These are phyloP conservation scores for Globisporangium camurandrum DNA, from an alignment of 352 stramenopile species.

Conservation along the genomic window DNA sequence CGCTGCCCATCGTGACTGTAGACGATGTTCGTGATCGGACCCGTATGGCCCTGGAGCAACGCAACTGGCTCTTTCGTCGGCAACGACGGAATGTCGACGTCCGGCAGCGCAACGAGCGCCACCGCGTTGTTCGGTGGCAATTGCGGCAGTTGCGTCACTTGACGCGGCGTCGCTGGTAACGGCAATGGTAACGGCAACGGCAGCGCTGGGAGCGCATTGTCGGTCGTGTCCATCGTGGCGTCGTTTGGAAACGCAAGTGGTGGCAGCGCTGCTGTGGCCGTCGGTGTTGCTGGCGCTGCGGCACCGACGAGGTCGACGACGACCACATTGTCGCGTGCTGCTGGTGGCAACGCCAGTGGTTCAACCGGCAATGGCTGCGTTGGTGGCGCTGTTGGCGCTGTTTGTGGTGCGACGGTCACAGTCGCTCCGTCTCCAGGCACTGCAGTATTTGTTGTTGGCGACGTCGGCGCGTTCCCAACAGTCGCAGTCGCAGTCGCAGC, in stretches of 20 bases:
- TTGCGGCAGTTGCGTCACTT: slow-evolving; percentile 39
- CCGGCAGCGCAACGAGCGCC: slow-evolving; percentile 30
- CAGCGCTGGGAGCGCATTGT: no score
- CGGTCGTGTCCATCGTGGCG: no score
- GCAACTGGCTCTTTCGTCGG: slow-evolving; percentile 47
- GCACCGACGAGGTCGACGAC: slow-evolving; percentile 16
- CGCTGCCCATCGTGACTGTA: slow-evolving; percentile 89
- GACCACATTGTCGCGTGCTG: slow-evolving; percentile 4
- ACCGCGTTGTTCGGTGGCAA: slow-evolving; percentile 33
- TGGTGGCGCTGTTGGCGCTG: not conserved
- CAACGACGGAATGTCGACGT: slow-evolving; percentile 31
- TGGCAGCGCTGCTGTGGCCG: not conserved
- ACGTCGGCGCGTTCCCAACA: not conserved
- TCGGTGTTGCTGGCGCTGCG: not conserved
- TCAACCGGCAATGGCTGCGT: not conserved
- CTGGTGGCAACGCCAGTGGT: not conserved
- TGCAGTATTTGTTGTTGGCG: not conserved
- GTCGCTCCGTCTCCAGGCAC: no score
- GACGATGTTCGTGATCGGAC: slow-evolving; percentile 90
- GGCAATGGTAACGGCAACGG: not conserved
- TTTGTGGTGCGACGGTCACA: no score
- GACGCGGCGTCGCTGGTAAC: slow-evolving; percentile 6
- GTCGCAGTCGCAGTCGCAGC: not conserved
- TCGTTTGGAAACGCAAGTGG: no score
- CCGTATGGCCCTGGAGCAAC: slow-evolving; percentile 83